Percentiles rank a stretch among this genome's conserved stretches.
Evolutionary conservation across 352 stramenopile genomes (phyloP).

Genomic region (Pythium pyrilobum): DNA sequence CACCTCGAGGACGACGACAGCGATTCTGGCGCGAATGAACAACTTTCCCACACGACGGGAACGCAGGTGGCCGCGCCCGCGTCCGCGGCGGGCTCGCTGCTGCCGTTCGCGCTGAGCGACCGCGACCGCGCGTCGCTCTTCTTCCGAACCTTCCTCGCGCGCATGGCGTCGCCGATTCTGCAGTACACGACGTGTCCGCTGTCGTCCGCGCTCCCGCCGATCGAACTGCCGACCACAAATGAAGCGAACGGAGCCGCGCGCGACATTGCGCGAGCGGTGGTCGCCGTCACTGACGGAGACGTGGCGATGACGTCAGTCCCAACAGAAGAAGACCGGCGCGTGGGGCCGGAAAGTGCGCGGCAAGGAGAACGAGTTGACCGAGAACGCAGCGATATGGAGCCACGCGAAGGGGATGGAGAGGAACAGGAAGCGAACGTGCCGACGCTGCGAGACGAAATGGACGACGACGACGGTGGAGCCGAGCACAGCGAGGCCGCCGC

Average conservation of each 20-base stretch:
- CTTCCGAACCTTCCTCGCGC: slow-evolving; percentile 16
- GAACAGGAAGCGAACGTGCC: neutral
- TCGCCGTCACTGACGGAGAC: slow-evolving; percentile 15
- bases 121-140: slow-evolving; percentile 21
- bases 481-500: slow-evolving; percentile 17
- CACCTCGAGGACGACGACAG: slow-evolving; percentile 16
- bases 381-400: too few species aligned
- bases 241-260: neutral
- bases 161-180: slow-evolving; percentile 17
- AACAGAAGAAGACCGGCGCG: neutral
- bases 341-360: too few species aligned
- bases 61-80: neutral
- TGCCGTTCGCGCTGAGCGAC: slow-evolving; percentile 24
- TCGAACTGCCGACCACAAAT: neutral
- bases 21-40: slow-evolving; percentile 5
- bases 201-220: neutral
- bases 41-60: neutral
- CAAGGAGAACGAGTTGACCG: too few species aligned
- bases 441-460: neutral
- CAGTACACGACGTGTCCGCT: slow-evolving; percentile 4
- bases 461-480: slow-evolving; percentile 8
- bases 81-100: slow-evolving; percentile 10
- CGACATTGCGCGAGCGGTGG: slow-evolving; percentile 3
- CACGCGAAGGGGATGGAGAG: slow-evolving; percentile 7
- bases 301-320: slow-evolving; percentile 6